phyloP scores from a whole-genome alignment of 139 green algal species.

The Chara braunii region DNA sequence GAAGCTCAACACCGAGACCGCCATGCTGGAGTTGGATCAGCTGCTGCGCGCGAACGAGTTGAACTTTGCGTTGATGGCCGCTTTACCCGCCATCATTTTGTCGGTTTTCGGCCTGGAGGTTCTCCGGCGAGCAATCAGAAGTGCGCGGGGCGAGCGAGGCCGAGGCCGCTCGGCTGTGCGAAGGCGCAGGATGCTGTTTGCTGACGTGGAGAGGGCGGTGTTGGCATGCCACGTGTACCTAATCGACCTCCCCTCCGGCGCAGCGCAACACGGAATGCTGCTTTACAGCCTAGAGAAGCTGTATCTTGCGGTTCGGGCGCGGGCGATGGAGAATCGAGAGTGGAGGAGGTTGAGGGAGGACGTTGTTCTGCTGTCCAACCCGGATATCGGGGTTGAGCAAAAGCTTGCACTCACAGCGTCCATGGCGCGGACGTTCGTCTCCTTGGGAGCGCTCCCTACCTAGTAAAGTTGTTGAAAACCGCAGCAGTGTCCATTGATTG shows the following conservation, averaged over 20 bases:
- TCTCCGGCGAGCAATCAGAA: neutral
- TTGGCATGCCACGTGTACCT: neutral
- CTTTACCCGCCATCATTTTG: constrained; percentile 60
- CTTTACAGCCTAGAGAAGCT: constrained; percentile 27
- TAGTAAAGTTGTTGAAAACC: no score
- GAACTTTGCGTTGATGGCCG: constrained; percentile 59
- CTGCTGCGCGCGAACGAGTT: constrained; percentile 83
- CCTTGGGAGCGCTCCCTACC: no score
- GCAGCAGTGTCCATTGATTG: no score
- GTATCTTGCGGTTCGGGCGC: constrained; percentile 2
- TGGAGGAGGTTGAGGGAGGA: neutral
- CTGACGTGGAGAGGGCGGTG: constrained; percentile 24
- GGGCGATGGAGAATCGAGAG: neutral
- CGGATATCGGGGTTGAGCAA: neutral
- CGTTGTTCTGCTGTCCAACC: neutral
- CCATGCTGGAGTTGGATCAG: constrained; percentile 92
- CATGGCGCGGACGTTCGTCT: no score
- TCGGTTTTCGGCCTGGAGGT: constrained; percentile 15
- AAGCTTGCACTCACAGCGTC: neutral
- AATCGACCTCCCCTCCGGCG: neutral
- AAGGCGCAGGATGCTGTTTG: constrained; percentile 24
- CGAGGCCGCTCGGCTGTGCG: constrained; percentile 13
- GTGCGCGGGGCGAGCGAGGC: neutral
- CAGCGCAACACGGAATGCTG: constrained; percentile 10
- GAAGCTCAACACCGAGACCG: constrained; percentile 78